phyloP scores from a whole-genome alignment of 2,329 filamentous ascomycete species.

The Epichloe coenophiala region DNA sequence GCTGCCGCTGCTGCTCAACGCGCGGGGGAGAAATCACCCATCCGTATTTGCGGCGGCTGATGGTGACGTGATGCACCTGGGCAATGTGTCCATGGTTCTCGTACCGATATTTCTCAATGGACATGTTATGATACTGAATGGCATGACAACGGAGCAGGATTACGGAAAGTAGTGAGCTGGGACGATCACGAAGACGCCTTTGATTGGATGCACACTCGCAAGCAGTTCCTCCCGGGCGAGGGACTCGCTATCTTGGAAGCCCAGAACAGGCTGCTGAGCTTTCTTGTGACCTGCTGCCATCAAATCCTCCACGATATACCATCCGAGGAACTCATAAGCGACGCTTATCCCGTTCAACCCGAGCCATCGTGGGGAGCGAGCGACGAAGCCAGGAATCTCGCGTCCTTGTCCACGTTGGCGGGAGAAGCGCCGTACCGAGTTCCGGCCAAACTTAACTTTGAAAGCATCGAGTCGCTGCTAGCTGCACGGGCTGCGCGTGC shows the following conservation, averaged over 20 bases:
- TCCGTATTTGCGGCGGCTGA: slow-evolving; percentile 34
- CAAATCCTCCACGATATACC: slow-evolving; percentile 38
- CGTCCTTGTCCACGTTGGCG: slow-evolving; percentile 25
- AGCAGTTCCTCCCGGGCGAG: slow-evolving; percentile 29
- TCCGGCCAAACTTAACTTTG: slow-evolving; percentile 32
- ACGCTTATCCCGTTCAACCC: slow-evolving; percentile 20
- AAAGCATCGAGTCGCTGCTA: slow-evolving; percentile 29
- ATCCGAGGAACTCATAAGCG: slow-evolving; percentile 13
- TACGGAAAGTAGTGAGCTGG: slow-evolving; percentile 25
- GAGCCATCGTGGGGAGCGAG: slow-evolving; percentile 21
- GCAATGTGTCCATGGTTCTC: slow-evolving; percentile 13
- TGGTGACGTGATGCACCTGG: slow-evolving; percentile 18
- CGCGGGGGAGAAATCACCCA: slow-evolving; percentile 34
- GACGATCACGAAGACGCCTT: slow-evolving; percentile 23
- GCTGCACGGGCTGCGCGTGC: slow-evolving; percentile 25
- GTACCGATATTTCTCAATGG: slow-evolving; percentile 15
- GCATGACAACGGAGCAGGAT: slow-evolving; percentile 10
- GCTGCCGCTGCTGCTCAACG: slow-evolving; percentile 37
- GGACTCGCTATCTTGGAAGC: slow-evolving; percentile 36
- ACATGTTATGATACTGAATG: slow-evolving; percentile 22
- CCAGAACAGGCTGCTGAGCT: slow-evolving; percentile 32
- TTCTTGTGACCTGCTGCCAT: slow-evolving; percentile 34
- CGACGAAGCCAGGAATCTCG: slow-evolving; percentile 18
- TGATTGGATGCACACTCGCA: slow-evolving; percentile 19
- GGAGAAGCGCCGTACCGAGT: slow-evolving; percentile 39